phyloP scores from a whole-genome alignment of 345 rosid genomes.

The Streptanthus diversifolius region DNA sequence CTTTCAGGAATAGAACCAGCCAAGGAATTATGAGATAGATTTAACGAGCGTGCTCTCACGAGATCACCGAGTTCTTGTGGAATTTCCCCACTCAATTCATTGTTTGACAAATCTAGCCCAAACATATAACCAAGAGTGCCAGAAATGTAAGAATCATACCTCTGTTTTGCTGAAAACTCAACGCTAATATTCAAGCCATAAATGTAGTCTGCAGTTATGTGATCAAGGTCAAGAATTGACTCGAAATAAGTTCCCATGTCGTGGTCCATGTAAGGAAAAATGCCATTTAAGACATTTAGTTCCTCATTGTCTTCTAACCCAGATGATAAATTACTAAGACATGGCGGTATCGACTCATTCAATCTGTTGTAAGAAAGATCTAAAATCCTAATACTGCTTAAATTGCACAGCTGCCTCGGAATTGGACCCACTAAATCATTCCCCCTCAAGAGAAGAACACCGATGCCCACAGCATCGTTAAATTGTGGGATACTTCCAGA shows the following conservation, averaged over 20 bases:
- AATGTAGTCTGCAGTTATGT: background rate
- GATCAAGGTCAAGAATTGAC: background rate
- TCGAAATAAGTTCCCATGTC: background rate
- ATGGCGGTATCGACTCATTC: background rate
- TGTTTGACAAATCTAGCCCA: background rate
- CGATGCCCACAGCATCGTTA: background rate
- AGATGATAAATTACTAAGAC: background rate
- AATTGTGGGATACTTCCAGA: background rate
- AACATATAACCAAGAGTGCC: background rate
- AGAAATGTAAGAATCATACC: background rate
- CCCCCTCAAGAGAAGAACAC: background rate
- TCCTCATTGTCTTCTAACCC: background rate
- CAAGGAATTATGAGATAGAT: background rate
- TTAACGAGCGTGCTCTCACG: background rate
- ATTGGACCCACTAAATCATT: background rate
- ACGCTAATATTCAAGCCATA: background rate
- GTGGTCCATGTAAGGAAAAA: background rate
- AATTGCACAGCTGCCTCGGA: background rate
- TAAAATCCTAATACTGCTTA: background rate
- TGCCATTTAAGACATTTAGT: background rate
- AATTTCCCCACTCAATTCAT: background rate
- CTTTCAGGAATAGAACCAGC: background rate
- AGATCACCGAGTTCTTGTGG: background rate
- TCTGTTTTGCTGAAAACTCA: background rate
- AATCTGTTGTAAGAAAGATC: background rate